Base-by-base conservation (phyloP, 1,284 basidiomycete genomes). In the Puccinia horiana region DNA sequence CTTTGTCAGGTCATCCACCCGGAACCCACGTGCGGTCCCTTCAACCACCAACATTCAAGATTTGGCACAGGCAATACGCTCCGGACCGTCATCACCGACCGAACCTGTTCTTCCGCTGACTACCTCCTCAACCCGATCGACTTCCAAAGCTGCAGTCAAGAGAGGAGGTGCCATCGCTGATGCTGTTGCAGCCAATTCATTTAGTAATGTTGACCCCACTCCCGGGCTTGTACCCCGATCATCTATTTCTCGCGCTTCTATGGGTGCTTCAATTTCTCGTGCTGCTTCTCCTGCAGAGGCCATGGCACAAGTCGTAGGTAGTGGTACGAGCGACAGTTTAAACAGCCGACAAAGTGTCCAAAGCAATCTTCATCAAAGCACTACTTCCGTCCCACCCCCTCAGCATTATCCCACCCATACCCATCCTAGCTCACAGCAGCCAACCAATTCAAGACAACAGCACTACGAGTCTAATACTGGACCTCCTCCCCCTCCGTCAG, bases 231-330 rank as follows among this genome's bases (percentile, higher is more conserved):
- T 70, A 18, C 79, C 79, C 32, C 67, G 54, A 29, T 49, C 69
- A 20, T 81, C 79, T 0, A 49, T 74, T 11, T 73, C 79, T 26
- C 69, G 70, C n/a, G 58, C 70, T 32, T 72, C 58, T n/a, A 65
- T 81, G 70, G 79, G 79, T 1, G 70, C 79, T 16, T 81, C 79
- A 11, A 81, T 81, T 29, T 74, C 79, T 65, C 49, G 79, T 23
- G 79, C 79, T 26, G 79, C 79, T 74, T 81, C 79, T 40, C 79
- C 79, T 44, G 79, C 79, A 40, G 79, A 81, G 56, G 79, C 79
- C 12, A 81, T 81, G 79, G 69, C 79, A 47, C 79, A 81, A 73
- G 79, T 74, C 70, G 47, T 81, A 20, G 79, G 70, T n/a, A 58
- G 54, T 42, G 47, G 61, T n/a, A 44, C 58, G 26, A 70, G 54